Conservation (phyloP, 768 basidiomycete genomes). For the Calocybe indica region DNA sequence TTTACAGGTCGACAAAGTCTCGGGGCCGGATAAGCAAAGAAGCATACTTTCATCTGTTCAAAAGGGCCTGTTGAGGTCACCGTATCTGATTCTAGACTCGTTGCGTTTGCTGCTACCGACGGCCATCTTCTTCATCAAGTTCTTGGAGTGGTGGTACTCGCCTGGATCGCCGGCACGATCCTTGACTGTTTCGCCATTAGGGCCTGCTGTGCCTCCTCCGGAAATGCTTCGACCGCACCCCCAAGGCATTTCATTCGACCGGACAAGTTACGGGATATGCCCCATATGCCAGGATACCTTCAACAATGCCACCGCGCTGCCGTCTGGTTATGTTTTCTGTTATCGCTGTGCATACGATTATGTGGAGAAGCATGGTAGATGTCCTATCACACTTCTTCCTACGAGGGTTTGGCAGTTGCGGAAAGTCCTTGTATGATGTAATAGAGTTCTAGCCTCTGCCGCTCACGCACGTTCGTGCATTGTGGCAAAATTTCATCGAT, state of each 20-base stretch:
- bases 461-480: constrained; percentile 44
- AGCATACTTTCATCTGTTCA: constrained; percentile 39
- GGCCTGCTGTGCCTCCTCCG: constrained; percentile 73
- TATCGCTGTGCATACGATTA: constrained; percentile 87
- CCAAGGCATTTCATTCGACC: constrained; percentile 59
- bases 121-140: constrained; percentile 92
- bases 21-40: constrained; percentile 20
- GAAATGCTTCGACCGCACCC: constrained; percentile 71
- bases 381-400: constrained; percentile 83
- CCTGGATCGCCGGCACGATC: constrained; percentile 81
- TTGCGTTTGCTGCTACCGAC: constrained; percentile 76
- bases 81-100: constrained; percentile 68
- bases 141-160: constrained; percentile 99
- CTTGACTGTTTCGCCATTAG: constrained; percentile 55
- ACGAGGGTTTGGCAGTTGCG: constrained; percentile 76
- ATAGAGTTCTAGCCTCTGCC: constrained; percentile 4
- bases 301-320: constrained; percentile 83
- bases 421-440: constrained; percentile 69
- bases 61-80: constrained; percentile 44
- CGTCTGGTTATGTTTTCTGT: constrained; percentile 93
- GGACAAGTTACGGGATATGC: constrained; percentile 70
- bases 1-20: constrained; percentile 22
- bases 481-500: constrained; percentile 7
- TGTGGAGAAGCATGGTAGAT: constrained; percentile 69
- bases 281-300: constrained; percentile 70